Evolutionary conservation across 306 rosid species (phyloP).

Genomic region (Vicia villosa): DNA sequence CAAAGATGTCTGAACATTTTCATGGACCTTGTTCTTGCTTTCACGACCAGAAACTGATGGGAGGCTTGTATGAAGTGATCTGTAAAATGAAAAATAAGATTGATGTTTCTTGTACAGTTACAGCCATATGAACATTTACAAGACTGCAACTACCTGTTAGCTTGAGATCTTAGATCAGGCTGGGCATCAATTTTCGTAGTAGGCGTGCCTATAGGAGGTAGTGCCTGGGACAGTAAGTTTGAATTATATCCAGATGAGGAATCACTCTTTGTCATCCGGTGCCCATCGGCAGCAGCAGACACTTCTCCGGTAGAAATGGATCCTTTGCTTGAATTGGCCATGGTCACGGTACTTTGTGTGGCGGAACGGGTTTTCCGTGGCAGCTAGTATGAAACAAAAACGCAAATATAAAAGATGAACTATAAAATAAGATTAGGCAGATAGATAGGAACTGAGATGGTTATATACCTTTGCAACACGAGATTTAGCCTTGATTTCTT

Average conservation of each 20-base stretch:
- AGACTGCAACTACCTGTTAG: conserved; percentile 54
- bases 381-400: conserved; percentile 48
- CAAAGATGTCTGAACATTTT: conserved; percentile 66
- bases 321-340: conserved; percentile 54
- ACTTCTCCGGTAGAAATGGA: conserved; percentile 51
- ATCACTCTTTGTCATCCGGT: conserved; percentile 51
- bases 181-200: conserved; percentile 76
- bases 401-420: conserved; percentile 28
- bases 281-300: conserved; percentile 56
- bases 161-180: conserved; percentile 63
- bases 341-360: conserved; percentile 40
- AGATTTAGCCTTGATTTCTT: conserved; percentile 85
- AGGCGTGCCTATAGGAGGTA: conserved; percentile 94
- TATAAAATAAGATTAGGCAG: conserved; percentile 7
- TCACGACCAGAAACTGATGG: conserved; percentile 55
- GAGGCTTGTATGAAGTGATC: conserved; percentile 60
- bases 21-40: conserved; percentile 66
- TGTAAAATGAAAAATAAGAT: conserved; percentile 40
- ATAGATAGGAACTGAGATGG: conserved; percentile 21
- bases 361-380: conserved; percentile 60
- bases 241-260: conserved; percentile 67
- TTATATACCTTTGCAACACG: conserved; percentile 66
- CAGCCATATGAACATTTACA: conserved; percentile 13
- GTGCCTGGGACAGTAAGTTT: conserved; percentile 54
- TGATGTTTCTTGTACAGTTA: background rate